Base-by-base conservation (phyloP, 164 flowering plant genomes). In the Dillenia turbinata region DNA sequence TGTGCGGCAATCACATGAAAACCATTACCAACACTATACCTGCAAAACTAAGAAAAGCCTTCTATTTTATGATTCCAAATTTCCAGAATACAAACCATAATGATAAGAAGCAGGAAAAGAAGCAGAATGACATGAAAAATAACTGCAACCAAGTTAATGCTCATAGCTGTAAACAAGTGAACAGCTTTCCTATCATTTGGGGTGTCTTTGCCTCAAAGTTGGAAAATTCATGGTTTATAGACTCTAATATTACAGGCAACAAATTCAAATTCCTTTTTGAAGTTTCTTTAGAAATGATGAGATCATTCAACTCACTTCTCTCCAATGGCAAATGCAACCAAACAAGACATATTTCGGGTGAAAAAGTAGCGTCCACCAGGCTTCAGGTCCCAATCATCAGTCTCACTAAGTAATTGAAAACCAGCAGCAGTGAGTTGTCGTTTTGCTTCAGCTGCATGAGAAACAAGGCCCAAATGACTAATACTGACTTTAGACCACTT, bases 1-100 rank as follows among this genome's bases (percentile, higher is more conserved):
- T 93, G 98, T 11, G 97, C 97, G 71, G 97, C 96, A 77, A 93
- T 85, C 44, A 80, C 88, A 67, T 90, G 89, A 75, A 90, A 90
- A 52, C 96, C 98, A 78, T 75, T 84, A 44, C 92, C 96, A 61
- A 68, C 72, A 52, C 16, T 61, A 62, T 88, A 90, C 84, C 98
- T 90, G 85, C 70, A 83, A 77, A 65, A 62, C 52, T 50, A 58
- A 58, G 43, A 49, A 12, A 48, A 56, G 45, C 33, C 11, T 9
- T 60, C 46, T 44, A 57, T 8, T 17, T 10, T 26, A 10, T 1
- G 10, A 16, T 8, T n/a, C 15, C 15, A 57, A 43, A 44, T 45
- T 51, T 49, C 24, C 15, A 26, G 58, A 57, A 10, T 10, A 46
- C 14, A 14, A 49, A 51, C 9, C 16, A 52, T 52, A 24, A 15